Base-by-base conservation (phyloP, 1,139 yeast genomes). In the Hemisphaericaspora subhashii region DNA sequence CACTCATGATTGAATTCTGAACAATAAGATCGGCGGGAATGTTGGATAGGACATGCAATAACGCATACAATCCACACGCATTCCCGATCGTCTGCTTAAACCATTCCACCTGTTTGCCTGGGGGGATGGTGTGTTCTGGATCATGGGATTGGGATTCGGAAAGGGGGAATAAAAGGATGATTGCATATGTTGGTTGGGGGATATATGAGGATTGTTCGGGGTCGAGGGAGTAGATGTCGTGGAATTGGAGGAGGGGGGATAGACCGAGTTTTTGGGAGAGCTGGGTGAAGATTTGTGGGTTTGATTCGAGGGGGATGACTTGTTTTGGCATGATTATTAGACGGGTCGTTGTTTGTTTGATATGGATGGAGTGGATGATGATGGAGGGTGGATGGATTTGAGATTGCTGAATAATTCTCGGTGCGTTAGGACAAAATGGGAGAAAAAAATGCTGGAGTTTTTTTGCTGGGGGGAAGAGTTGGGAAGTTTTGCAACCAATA, bases 31-130 rank as follows among this genome's bases (percentile, higher is more conserved):
- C 79, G 2, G 54, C 48, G 1, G 81, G 77, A 38, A 85, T 65
- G 56, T 92, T 92, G 21, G 82, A 63, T 28, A 88, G 62, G 0
- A 86, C 71, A 54, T 92, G 98, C 22, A 92, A 64, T 35, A 92
- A 63, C 0, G 96, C 98, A 62, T 86, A 88, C 34, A 94, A 75
- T 4, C 98, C 98, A 64, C 98, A 92, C 0, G 96, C 95, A 58
- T 92, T 92, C 44, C 80, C 79, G 27, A 92, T 81, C 1, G 92
- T 82, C 54, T 92, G 98, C 46, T 79, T 80, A 53, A 80, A 81
- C 97, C 97, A 90, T 20, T 68, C 53, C 9, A 77, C 64, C 4
- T 31, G 33, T 9, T 45, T 35, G 6, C 15, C 21, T 37, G 36
- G 43, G 33, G 48, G 44, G 9, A 12, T n/a, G 15, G 15, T 17